Evolutionary conservation across 495 filamentous ascomycete genomes (phyloP), one percentile per base, ranked within the genome.

Genomic region (Friedmanniomyces simplex): DNA sequence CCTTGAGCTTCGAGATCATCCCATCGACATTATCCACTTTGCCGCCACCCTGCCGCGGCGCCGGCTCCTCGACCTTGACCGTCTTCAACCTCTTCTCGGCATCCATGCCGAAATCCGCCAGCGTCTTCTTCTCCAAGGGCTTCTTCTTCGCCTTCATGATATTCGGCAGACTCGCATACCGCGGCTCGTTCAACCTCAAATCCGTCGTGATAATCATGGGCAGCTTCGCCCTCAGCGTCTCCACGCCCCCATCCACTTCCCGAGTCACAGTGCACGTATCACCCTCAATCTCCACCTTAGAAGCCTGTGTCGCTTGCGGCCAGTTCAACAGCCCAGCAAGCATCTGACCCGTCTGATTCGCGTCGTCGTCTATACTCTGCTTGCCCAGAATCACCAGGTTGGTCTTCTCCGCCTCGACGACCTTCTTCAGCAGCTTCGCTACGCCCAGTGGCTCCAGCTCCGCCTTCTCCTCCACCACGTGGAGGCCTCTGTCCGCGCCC

Each of bases 111-210:
- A 83, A 85, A 69, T 97, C 91, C 50, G 71, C 80, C 69, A 95
- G 67, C 48, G 75, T 87, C 80, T 87, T 86, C 85, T 95, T 97
- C 71, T 89, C 88, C 63, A 98, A 66, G 64, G 86, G 85, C 83
- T 97, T 98, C 87, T 97, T 98, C 86, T 97, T 97, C 54, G 93
- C 93, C 83, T 96, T 97, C 94, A 98, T 98, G 58, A 98, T 97
- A 72, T 96, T 96, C 64, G 89, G 91, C 78, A 98, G 69, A 71
- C 82, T 95, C 51, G 90, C 91, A 73, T 96, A 98, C 51, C 94
- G 74, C 54, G 93, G 94, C 80, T 94, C 87, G 70, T 98, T 97
- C 73, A 98, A 73, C 43, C 93, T 76, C 72, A 98, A 71, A 81
- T 98, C 93, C 59, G 93, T 95, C 58, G 93, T 98, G 57, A 98